These are phyloP conservation scores for Cystoderma amianthinum DNA, from an alignment of 768 basidiomycete species.

Conservation along the genomic window DNA sequence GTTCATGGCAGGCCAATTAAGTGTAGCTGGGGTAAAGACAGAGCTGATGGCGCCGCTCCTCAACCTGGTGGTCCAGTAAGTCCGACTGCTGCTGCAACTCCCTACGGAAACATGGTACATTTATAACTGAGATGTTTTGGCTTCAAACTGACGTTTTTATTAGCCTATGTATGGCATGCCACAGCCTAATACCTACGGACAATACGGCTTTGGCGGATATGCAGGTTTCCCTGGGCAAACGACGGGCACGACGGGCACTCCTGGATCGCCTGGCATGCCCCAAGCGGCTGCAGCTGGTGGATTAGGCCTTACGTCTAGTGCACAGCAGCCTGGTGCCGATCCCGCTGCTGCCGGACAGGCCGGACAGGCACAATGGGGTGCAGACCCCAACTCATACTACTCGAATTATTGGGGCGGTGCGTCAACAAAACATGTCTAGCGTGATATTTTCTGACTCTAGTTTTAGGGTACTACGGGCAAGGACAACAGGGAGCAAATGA, in stretches of 20 bases:
- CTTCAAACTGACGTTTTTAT: constrained; percentile 4
- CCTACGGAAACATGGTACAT: constrained; percentile 79
- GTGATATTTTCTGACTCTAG: constrained; percentile 9
- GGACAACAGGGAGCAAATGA: constrained; percentile 55
- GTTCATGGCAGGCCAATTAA: constrained; percentile 97
- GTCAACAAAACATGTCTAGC: constrained; percentile 14
- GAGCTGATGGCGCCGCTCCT: constrained; percentile 62
- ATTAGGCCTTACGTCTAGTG: constrained; percentile 46
- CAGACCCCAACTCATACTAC: constrained; percentile 72
- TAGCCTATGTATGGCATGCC: constrained; percentile 91
- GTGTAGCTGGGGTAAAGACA: constrained; percentile 98
- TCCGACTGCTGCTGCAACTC: constrained; percentile 52
- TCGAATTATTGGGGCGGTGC: constrained; percentile 81
- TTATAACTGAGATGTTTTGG: background rate
- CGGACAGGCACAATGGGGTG: constrained; percentile 73
- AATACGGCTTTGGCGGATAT: constrained; percentile 74
- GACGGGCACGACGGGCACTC: constrained; percentile 38
- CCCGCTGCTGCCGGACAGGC: constrained; percentile 47
- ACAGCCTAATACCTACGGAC: constrained; percentile 71
- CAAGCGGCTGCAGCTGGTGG: constrained; percentile 47
- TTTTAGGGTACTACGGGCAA: constrained; percentile 75
- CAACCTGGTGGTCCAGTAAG: constrained; percentile 46
- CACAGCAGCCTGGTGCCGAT: constrained; percentile 51
- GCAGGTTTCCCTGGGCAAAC: constrained; percentile 62
- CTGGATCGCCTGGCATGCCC: constrained; percentile 54